phyloP scores from a whole-genome alignment of 441 rosid genomes.

The Erodium texanum region DNA sequence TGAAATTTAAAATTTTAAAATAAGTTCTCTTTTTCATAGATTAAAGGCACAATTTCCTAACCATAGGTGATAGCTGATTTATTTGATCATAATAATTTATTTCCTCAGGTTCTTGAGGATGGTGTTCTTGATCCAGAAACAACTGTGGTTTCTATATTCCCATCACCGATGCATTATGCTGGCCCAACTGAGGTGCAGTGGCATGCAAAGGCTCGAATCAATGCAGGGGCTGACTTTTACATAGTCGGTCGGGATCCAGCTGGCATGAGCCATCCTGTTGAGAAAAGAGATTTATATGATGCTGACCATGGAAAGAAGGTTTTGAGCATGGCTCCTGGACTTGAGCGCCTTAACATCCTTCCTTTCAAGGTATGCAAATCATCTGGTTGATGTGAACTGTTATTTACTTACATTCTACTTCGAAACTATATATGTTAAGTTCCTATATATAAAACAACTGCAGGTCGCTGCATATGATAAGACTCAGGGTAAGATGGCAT shows the following conservation, averaged over 20 bases:
- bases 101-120: conserved; percentile 76
- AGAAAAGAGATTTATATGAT: conserved; percentile 84
- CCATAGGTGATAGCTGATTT: conserved; percentile 2
- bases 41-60: background rate
- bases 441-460: background rate
- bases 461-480: conserved; percentile 98
- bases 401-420: background rate
- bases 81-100: conserved; percentile 7
- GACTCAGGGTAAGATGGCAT: conserved; percentile 91
- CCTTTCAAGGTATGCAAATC: conserved; percentile 63
- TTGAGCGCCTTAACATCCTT: conserved; percentile 84
- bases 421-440: background rate
- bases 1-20: too few species aligned
- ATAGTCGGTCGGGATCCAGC: conserved; percentile 97
- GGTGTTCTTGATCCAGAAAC: conserved; percentile 98
- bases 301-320: conserved; percentile 97
- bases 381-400: background rate
- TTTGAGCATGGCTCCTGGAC: conserved; percentile 89
- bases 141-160: conserved; percentile 87
- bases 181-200: conserved; percentile 99
- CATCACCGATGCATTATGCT: conserved; percentile 96
- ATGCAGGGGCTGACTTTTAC: conserved; percentile 95
- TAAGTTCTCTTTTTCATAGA: background rate
- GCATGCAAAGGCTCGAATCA: conserved; percentile 96
- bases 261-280: conserved; percentile 91